Conservation (phyloP, 306 rosid genomes). For the Cucumis melo region DNA sequence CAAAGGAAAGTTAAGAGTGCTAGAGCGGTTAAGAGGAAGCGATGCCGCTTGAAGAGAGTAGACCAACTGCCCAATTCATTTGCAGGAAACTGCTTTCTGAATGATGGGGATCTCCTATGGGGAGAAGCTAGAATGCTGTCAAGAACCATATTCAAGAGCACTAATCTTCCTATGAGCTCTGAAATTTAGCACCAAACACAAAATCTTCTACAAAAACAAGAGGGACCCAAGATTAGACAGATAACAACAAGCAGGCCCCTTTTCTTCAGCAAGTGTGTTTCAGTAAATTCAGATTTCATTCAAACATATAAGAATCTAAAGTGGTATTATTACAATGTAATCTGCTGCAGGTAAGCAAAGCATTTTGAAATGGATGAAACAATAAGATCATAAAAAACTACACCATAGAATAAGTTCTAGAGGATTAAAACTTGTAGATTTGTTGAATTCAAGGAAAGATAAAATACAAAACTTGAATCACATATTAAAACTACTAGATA, state of each 20-base stretch:
- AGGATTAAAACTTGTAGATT: background rate
- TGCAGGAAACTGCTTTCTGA: constrained; percentile 35
- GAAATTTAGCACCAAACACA: background rate
- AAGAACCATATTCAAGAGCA: constrained; percentile 47
- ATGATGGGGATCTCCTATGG: constrained; percentile 41
- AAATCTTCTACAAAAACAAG: background rate
- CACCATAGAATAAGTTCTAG: background rate
- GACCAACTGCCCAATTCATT: constrained; percentile 78
- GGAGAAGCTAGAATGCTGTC: constrained; percentile 72
- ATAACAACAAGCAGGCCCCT: background rate
- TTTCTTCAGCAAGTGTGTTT: background rate
- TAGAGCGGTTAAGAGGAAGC: constrained; percentile 66
- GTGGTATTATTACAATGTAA: background rate
- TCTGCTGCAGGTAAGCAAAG: background rate
- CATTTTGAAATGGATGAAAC: background rate
- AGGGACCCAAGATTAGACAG: background rate
- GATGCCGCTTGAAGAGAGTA: constrained; percentile 58
- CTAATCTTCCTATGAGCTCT: background rate
- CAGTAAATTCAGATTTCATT: background rate
- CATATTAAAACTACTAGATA: background rate
- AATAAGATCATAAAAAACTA: background rate
- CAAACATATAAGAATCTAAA: background rate
- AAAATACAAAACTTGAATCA: background rate
- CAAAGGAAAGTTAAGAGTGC: constrained; percentile 54
- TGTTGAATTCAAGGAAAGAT: background rate